Percentiles rank a stretch among this genome's conserved stretches.
Evolutionary conservation across 495 filamentous ascomycete genomes (phyloP).

Genomic region (Xylaria palmicola): DNA sequence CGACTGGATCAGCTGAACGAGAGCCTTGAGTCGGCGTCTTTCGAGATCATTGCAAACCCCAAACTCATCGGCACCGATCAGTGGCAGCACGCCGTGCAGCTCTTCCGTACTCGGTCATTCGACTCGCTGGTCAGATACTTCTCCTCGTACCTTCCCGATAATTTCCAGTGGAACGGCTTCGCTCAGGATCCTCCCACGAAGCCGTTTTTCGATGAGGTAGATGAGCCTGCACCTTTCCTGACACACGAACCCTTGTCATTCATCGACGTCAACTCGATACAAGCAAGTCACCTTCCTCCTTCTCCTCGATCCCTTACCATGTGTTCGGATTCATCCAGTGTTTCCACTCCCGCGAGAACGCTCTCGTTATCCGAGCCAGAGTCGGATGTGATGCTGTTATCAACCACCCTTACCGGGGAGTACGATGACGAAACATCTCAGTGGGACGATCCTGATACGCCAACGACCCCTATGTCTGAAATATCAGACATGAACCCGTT

Average conservation of each 20-base stretch:
- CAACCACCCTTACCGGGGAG: conserved; percentile 19
- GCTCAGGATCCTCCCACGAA: conserved; percentile 26
- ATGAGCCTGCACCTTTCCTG: conserved; percentile 34
- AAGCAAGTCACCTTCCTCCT: conserved; percentile 35
- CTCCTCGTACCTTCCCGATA: conserved; percentile 48
- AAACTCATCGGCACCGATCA: conserved; percentile 49
- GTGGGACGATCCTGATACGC: conserved; percentile 31
- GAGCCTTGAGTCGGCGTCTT: conserved; percentile 47
- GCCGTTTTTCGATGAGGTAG: conserved; percentile 37
- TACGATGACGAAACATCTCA: conserved; percentile 38
- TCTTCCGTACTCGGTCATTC: conserved; percentile 51
- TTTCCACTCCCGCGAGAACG: conserved; percentile 41
- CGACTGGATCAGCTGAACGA: conserved; percentile 47
- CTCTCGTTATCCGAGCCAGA: conserved; percentile 48
- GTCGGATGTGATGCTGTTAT: conserved; percentile 32
- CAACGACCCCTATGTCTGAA: conserved; percentile 36
- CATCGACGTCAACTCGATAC: conserved; percentile 19
- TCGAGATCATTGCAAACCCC: conserved; percentile 53
- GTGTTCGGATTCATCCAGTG: conserved; percentile 42
- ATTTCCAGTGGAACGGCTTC: conserved; percentile 37
- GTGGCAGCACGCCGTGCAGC: conserved; percentile 50
- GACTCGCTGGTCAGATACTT: conserved; percentile 54
- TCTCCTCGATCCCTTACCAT: conserved; percentile 50
- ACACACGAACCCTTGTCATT: conserved; percentile 45
- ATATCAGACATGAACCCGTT: conserved; percentile 29